These are phyloP conservation scores for Penicillium sp. DNA, from an alignment of 2,329 filamentous ascomycete genomes.

Conservation along the genomic window DNA sequence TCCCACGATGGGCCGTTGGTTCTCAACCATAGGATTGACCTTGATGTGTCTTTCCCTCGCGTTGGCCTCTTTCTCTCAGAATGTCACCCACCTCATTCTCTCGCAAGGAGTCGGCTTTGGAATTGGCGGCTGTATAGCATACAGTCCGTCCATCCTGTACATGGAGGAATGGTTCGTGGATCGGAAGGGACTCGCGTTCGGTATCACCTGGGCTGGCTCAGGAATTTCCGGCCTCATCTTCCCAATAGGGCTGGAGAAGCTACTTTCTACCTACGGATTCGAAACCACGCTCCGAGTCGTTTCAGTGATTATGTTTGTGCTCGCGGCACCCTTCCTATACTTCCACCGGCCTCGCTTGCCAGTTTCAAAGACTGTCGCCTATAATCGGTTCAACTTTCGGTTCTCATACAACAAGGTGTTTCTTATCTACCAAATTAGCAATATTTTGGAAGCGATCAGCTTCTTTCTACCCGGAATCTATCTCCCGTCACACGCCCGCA, in stretches of 20 bases:
- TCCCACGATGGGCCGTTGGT: constrained; percentile 21
- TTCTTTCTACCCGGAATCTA: constrained; percentile 43
- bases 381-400: constrained; percentile 44
- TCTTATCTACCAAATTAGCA: constrained; percentile 51
- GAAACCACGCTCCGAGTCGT: constrained; percentile 49
- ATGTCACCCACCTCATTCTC: constrained; percentile 26
- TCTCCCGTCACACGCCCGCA: constrained; percentile 41
- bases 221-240: constrained; percentile 47
- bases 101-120: constrained; percentile 39
- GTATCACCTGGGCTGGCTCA: constrained; percentile 47
- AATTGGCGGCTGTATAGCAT: constrained; percentile 52
- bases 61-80: constrained; percentile 27
- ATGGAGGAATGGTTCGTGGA: constrained; percentile 57
- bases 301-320: constrained; percentile 33
- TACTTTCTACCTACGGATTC: constrained; percentile 47
- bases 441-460: constrained; percentile 39
- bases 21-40: constrained; percentile 22
- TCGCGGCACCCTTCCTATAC: constrained; percentile 28
- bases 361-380: constrained; percentile 18
- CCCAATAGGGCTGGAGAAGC: constrained; percentile 47
- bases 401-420: constrained; percentile 43
- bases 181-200: constrained; percentile 47
- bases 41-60: constrained; percentile 29
- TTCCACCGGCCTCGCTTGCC: constrained; percentile 49
- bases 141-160: constrained; percentile 49